Evolutionary conservation across 2,329 filamentous ascomycete species (phyloP), one percentile per base, ranked within the genome.

Genomic region (Microcera coccophila): DNA sequence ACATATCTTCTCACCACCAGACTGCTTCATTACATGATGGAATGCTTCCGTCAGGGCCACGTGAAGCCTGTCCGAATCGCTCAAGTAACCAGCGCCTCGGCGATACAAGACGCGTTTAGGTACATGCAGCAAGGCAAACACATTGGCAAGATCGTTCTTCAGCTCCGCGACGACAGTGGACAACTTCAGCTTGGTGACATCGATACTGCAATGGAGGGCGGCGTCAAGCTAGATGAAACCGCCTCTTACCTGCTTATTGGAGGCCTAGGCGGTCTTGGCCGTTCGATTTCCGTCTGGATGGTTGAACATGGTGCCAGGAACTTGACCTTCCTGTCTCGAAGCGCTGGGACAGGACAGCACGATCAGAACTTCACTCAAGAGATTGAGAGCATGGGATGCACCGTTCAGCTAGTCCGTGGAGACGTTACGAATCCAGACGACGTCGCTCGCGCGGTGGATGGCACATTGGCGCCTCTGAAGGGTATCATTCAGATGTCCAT

Each of bases 121-220:
- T 60, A 65, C 33, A 66, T 76, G 64, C 68, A 73, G 40, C 57
- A 55, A 2, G 70, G 68, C 1, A 54, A 53, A 20, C 70, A 74
- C 45, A 66, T 73, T 28, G 71, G 71, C 26, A 57, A 57, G 38
- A 66, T 74, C 12, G 61, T 74, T 12, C 37, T 70, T 12, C 51
- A 42, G 22, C 47, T 61, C 44, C 50, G 45, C 4, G 44, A 45
- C 5, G 41, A 45, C 18, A n/a, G 24, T 5, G 26, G 22, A 3
- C 10, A 31, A 16, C 32, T 47, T 3, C 26, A 45, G 22, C 31
- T 41, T 8, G 35, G 33, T 12, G 31, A 38, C 26, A 19, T 5
- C 8, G 20, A 5, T 20, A 17, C 18, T 4, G 20, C 18, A 7
- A 35, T 32, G 21, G 28, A 40, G 16, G 14, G 24, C 19, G 15